Evolutionary conservation across 2,329 filamentous ascomycete species (phyloP).

Genomic region (Sarocladium oryzae): DNA sequence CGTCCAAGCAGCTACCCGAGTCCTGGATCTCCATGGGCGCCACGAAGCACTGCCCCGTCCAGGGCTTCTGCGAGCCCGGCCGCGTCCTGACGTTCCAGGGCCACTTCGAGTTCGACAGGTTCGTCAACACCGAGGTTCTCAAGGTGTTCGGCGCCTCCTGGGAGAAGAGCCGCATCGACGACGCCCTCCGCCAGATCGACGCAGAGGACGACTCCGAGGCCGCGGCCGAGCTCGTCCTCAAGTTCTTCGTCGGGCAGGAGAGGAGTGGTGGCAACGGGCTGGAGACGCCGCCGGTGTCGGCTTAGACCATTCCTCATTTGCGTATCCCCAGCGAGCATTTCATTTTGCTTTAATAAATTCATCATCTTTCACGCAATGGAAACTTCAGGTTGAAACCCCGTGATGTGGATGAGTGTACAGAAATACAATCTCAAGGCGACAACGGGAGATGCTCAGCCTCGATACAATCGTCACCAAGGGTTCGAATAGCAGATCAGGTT

Average conservation of each 20-base stretch:
- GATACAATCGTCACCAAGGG: no score
- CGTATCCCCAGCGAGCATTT: background rate
- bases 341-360: no score
- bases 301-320: background rate
- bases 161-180: conserved; percentile 11
- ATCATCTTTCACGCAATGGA: no score
- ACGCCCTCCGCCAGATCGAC: conserved; percentile 13
- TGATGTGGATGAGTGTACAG: no score
- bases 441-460: no score
- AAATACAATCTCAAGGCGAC: no score
- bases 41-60: conserved; percentile 25
- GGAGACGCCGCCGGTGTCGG: conserved; percentile 3
- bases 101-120: conserved; percentile 36
- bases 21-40: conserved; percentile 17
- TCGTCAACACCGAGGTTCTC: conserved; percentile 31
- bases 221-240: conserved; percentile 16
- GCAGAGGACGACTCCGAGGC: conserved; percentile 15
- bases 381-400: no score
- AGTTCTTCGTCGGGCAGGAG: conserved; percentile 13
- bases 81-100: conserved; percentile 34
- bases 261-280: background rate
- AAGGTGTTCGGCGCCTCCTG: conserved; percentile 25
- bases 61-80: conserved; percentile 31
- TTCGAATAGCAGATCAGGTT: no score
- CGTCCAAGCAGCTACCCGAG: conserved; percentile 10